Percentiles rank a stretch among this genome's conserved stretches.
phyloP scores from a whole-genome alignment of 2,329 filamentous ascomycete species.

The Dactylellina cionopaga region DNA sequence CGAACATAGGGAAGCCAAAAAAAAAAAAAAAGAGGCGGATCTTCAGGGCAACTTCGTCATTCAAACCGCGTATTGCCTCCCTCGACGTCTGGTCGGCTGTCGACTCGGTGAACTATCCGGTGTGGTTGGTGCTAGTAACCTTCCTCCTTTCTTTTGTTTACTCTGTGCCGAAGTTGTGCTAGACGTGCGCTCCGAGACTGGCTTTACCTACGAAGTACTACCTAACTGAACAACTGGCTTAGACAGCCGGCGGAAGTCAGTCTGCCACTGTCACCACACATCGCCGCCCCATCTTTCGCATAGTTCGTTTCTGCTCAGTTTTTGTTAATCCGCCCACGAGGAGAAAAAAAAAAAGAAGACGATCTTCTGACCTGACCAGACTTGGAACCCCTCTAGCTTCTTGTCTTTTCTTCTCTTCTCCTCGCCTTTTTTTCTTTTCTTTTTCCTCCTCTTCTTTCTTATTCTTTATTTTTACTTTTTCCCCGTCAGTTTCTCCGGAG shows the following conservation, averaged over 20 bases:
- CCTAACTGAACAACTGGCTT: constrained; percentile 49
- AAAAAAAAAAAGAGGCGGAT: constrained; percentile 29
- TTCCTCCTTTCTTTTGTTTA: constrained; percentile 26
- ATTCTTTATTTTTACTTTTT: constrained; percentile 5
- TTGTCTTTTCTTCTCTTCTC: constrained; percentile 9
- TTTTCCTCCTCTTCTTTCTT: constrained; percentile 11
- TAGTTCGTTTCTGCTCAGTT: constrained; percentile 6
- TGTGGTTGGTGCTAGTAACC: constrained; percentile 48
- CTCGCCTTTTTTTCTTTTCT: constrained; percentile 15
- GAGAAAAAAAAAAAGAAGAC: constrained; percentile 10
- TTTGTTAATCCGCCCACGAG: neutral
- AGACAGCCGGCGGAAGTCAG: constrained; percentile 34
- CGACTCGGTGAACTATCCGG: constrained; percentile 37
- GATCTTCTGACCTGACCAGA: constrained; percentile 40
- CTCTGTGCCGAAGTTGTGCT: constrained; percentile 44
- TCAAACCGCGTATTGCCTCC: constrained; percentile 37
- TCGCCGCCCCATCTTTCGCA: constrained; percentile 43
- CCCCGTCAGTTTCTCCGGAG: constrained; percentile 28
- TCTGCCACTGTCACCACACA: constrained; percentile 19
- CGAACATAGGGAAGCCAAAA: constrained; percentile 17
- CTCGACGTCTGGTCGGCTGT: constrained; percentile 27
- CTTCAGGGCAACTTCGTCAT: constrained; percentile 48
- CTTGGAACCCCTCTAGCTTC: constrained; percentile 22
- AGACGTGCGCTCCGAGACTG: constrained; percentile 30
- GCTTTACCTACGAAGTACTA: neutral